phyloP scores from a whole-genome alignment of 2,329 filamentous ascomycete species.

The Plectosphaerella cucumerina region DNA sequence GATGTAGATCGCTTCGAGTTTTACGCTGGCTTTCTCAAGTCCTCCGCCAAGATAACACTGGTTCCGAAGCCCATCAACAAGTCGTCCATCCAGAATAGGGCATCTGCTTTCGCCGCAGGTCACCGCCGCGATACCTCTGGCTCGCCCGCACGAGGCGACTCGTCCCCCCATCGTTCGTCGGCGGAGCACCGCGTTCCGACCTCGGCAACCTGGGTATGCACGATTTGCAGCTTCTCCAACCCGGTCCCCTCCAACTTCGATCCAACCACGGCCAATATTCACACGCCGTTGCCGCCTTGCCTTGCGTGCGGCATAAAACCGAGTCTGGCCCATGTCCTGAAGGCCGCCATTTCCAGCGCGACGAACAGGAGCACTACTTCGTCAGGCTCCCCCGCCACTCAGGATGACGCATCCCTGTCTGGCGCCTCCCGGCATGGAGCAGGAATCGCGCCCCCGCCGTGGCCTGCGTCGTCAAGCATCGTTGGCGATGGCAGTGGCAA shows the following conservation, averaged over 20 bases:
- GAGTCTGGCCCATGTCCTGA: conserved; percentile 74
- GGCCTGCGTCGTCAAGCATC: conserved; percentile 13
- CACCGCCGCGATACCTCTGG: conserved; percentile 41
- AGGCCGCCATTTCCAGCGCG: conserved; percentile 77
- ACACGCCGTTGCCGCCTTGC: conserved; percentile 81
- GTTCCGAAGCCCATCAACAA: conserved; percentile 75
- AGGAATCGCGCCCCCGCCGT: conserved; percentile 1
- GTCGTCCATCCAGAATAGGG: conserved; percentile 52
- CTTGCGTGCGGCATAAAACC: conserved; percentile 93
- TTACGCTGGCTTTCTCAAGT: conserved; percentile 92
- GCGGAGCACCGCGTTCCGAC: conserved; percentile 43
- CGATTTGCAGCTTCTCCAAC: conserved; percentile 94
- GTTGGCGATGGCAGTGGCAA: conserved; percentile 7
- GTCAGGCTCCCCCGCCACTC: conserved; percentile 6
- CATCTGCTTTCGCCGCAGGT: conserved; percentile 40
- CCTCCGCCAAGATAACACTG: conserved; percentile 87
- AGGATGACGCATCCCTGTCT: too few relatives aligned
- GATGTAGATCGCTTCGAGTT: conserved; percentile 88
- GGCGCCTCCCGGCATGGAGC: too few relatives aligned
- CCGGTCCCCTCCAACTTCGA: conserved; percentile 92
- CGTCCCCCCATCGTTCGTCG: conserved; percentile 36
- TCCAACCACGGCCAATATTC: conserved; percentile 70
- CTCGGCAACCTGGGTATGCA: conserved; percentile 87
- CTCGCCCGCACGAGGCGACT: conserved; percentile 42
- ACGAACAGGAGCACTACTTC: conserved; percentile 44